Conservation (phyloP, 1,139 yeast genomes). For the Candida sanyaensis region DNA sequence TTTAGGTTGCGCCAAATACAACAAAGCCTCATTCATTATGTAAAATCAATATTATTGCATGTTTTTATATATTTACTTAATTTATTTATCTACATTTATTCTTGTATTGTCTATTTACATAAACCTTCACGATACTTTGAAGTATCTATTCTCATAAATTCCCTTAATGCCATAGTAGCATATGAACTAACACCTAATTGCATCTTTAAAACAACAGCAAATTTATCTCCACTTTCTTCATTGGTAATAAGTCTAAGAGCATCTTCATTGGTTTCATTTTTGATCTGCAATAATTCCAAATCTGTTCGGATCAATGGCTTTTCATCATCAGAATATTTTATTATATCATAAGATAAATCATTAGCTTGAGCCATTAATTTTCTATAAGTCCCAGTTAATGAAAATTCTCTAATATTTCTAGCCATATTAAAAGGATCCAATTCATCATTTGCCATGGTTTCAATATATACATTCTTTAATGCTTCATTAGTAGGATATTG, state of each 20-base stretch:
- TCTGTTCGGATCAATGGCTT: slow-evolving; percentile 84
- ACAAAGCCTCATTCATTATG: too few relatives aligned
- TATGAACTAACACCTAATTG: slow-evolving; percentile 86
- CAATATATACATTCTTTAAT: slow-evolving; percentile 64
- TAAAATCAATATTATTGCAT: too few relatives aligned
- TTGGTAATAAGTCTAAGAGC: slow-evolving; percentile 31
- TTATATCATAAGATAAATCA: slow-evolving; percentile 61
- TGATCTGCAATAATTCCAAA: slow-evolving; percentile 58
- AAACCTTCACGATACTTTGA: slow-evolving; percentile 44
- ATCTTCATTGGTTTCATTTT: slow-evolving; percentile 31
- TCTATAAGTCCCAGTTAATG: slow-evolving; percentile 90
- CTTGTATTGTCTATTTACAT: slow-evolving; percentile 3
- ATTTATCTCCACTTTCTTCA: slow-evolving; percentile 46
- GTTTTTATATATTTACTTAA: too few relatives aligned
- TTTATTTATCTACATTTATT: too few relatives aligned
- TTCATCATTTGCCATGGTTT: slow-evolving; percentile 77
- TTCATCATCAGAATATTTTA: slow-evolving; percentile 60
- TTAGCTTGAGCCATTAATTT: slow-evolving; percentile 68
- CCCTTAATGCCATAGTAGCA: slow-evolving; percentile 98
- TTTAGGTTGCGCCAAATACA: too few relatives aligned
- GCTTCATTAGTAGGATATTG: slow-evolving; percentile 72
- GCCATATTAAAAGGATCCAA: slow-evolving; percentile 85
- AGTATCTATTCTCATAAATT: slow-evolving; percentile 82
- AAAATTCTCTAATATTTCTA: slow-evolving; percentile 83
- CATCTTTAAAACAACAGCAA: slow-evolving; percentile 75